Base-by-base conservation (phyloP, 768 basidiomycete genomes). In the Lactarius sp. region DNA sequence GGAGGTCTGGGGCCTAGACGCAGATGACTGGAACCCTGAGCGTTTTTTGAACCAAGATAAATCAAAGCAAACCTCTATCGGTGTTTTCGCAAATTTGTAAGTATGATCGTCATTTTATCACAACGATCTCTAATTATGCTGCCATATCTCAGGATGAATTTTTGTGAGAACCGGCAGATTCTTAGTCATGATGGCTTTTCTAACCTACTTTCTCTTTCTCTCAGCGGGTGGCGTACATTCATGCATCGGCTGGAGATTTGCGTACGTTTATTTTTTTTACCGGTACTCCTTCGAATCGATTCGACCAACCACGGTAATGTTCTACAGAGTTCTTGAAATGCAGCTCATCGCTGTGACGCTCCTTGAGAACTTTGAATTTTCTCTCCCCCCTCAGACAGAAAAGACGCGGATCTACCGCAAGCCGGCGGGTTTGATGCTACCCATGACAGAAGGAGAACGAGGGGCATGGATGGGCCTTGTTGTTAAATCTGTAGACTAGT, bases 211-310 rank as follows among this genome's bases (percentile, higher is more conserved):
- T 27, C 27, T 27, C 27, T 27, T 22, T 1, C n/a, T 42, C n/a
- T 1, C 44, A 62, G 61, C 49, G 18, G 47, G 55, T 20, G 55
- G 61, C 2, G 12, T 50, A 6, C 10, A 33, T 51, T 39, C 22
- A 8, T 57, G 55, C 31, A 42, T 62, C 10, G 61, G 61, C n/a
- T 62, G 49, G 55, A 37, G 61, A 13, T 52, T 62, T 20, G 42
- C 60, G 60, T 54, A 33, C 27, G 52, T 36, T 27, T n/a, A n/a
- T n/a, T 13, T 6, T 22, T 52, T 7, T 52, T 44, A 34, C 6
- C 1, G 16, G 5, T 3, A n/a, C 27, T 16, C 22, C 9, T 5
- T 59, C 16, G 1, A 34, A 27, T 49, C 3, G 14, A n/a, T 27
- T 0, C 2, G 27, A 18, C 14, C 20, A 20, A 36, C 36, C 6